Base-by-base conservation (phyloP, 2,329 filamentous ascomycete species). In the Rutstroemia sp. region DNA sequence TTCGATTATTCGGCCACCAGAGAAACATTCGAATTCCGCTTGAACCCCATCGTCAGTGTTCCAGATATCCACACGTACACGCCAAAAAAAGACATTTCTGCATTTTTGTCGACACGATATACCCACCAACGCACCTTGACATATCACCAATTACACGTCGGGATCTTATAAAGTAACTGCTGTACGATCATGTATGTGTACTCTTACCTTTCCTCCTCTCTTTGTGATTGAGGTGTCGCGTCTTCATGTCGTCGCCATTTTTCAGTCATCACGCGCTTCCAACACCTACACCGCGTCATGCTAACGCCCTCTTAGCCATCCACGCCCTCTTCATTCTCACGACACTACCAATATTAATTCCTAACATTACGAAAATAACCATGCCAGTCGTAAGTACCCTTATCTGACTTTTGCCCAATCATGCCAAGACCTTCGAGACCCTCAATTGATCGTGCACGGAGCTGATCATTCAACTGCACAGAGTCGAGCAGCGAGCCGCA, bases 401-500 rank as follows among this genome's bases (percentile, higher is more conserved):
- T 5, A 7, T 49, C n/a, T 4, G 21, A 51, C 12, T 17, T 25
- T 25, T 17, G 23, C 21, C 7, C 30, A 34, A 19, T 50, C n/a
- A 25, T 51, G 39, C 19, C 21, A 51, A 42, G 23, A 50, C 21
- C 27, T 25, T 5, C 8, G 14, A 37, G 16, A 19, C 16, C 8
- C 25, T 53, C 34, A 57, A 57, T 53, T 47, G 48, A 41, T 23
- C 25, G 9, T 38, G 16, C 21, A 16, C 17, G 21, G 21, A 77
- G 77, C 79, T 73, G 65, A 30, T 42, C 47, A n/a, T 34, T 19
- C 50, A 17, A 30, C 25, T 60, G 61, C 64, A 48, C 60, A 63
- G 68, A 86, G 87, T 77, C 87, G 88, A 73, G 77, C 82, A 71
- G 78, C 84, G 68, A 83, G 87, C 73, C 81, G 84, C 71, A 87